Evolutionary conservation across 2,329 filamentous ascomycete genomes (phyloP).

Genomic region (Fusarium sp.): DNA sequence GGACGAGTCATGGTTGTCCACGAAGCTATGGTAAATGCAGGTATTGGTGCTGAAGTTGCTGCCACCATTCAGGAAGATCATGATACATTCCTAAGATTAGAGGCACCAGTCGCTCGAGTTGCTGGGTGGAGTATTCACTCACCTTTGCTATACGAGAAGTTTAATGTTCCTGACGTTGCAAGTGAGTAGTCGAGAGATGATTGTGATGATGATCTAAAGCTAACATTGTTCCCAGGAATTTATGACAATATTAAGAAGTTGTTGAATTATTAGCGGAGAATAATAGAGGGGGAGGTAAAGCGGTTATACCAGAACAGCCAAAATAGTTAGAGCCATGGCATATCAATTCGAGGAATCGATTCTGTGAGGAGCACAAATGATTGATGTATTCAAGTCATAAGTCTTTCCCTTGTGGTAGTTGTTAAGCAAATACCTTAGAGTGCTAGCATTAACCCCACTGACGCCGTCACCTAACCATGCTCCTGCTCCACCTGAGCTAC

Average conservation of each 20-base stretch:
- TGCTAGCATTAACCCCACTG: conserved; percentile 16
- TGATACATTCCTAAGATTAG: conserved; percentile 80
- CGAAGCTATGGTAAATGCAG: conserved; percentile 90
- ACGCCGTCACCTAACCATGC: neutral
- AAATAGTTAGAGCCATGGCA: neutral
- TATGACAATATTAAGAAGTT: conserved; percentile 76
- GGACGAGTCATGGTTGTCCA: conserved; percentile 89
- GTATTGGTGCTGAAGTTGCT: conserved; percentile 88
- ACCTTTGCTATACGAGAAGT: conserved; percentile 80
- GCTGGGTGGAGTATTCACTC: conserved; percentile 91
- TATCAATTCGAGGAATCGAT: neutral
- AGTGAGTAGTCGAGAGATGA: conserved; percentile 66
- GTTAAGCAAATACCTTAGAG: neutral
- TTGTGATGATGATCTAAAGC: neutral
- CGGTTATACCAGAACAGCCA: neutral
- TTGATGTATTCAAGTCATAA: neutral
- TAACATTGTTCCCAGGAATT: conserved; percentile 60
- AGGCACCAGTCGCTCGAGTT: conserved; percentile 85
- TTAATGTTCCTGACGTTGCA: conserved; percentile 85
- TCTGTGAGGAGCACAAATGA: neutral
- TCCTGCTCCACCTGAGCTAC: conserved; percentile 34
- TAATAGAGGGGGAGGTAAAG: neutral
- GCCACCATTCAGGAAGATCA: conserved; percentile 84
- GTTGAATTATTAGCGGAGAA: conserved; percentile 64
- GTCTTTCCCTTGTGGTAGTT: neutral